Evolutionary conservation across 139 green algal species (phyloP).

Genomic region (Chlamydomonas eustigma): DNA sequence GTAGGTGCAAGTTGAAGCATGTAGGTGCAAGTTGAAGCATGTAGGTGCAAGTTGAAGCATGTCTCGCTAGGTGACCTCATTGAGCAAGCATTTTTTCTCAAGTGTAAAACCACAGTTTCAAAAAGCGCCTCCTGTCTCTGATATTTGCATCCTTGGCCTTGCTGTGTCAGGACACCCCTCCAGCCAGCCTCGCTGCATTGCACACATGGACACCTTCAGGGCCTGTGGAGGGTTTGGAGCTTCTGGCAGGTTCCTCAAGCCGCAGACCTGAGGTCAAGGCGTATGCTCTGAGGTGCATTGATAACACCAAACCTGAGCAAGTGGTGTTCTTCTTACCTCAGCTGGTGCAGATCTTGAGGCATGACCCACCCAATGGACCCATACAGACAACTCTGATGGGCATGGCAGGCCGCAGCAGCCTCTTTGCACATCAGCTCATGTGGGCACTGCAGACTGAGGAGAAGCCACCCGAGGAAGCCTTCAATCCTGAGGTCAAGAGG

Average conservation of each 20-base stretch:
- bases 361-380: slow-evolving; percentile 42
- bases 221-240: slow-evolving; percentile 55
- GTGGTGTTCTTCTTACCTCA: slow-evolving; percentile 92
- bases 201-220: slow-evolving; percentile 48
- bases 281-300: slow-evolving; percentile 47
- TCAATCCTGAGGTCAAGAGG: slow-evolving; percentile 71
- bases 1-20: no score
- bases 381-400: slow-evolving; percentile 65
- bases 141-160: no score
- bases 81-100: no score
- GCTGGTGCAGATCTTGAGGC: slow-evolving; percentile 78
- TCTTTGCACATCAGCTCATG: slow-evolving; percentile 86
- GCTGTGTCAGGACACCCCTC: not conserved
- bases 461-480: slow-evolving; percentile 66
- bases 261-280: slow-evolving; percentile 22
- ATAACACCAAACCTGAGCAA: slow-evolving; percentile 36
- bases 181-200: slow-evolving; percentile 35
- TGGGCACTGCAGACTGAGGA: slow-evolving; percentile 82
- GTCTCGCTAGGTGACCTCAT: no score
- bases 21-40: no score
- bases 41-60: no score
- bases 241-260: slow-evolving; percentile 47
- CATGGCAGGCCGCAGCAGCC: slow-evolving; percentile 51
- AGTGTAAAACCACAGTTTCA: no score
- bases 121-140: no score